These are phyloP conservation scores for Pestalotiopsis sp. DNA, from an alignment of 2,329 filamentous ascomycete genomes.

Conservation along the genomic window DNA sequence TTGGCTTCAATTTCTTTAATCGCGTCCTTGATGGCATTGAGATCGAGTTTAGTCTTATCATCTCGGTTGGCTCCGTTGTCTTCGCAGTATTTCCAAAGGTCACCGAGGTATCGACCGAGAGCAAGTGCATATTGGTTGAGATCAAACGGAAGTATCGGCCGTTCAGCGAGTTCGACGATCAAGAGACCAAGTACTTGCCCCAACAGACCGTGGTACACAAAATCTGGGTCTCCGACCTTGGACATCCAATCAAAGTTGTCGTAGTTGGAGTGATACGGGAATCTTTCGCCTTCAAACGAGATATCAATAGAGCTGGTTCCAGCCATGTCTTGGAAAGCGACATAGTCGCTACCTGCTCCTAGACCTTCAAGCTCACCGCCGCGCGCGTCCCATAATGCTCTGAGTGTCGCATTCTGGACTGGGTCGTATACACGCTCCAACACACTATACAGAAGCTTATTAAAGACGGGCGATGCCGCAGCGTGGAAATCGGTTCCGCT, in stretches of 20 bases:
- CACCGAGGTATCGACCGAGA: conserved; percentile 66
- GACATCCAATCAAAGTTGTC: conserved; percentile 89
- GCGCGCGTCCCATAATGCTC: conserved; percentile 73
- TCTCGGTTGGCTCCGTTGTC: conserved; percentile 49
- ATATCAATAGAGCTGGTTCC: conserved; percentile 89
- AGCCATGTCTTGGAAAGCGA: conserved; percentile 88
- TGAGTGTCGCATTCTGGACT: conserved; percentile 69
- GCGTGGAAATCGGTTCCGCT: conserved; percentile 76
- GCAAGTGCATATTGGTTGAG: conserved; percentile 71
- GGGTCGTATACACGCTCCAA: conserved; percentile 78
- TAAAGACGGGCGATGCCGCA: conserved; percentile 79
- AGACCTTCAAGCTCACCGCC: conserved; percentile 66
- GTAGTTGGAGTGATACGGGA: conserved; percentile 82
- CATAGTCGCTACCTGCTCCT: conserved; percentile 79
- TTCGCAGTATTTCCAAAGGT: conserved; percentile 67
- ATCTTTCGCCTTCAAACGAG: conserved; percentile 68
- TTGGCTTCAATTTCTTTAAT: conserved; percentile 61
- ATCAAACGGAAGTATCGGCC: conserved; percentile 81
- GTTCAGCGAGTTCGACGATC: conserved; percentile 83
- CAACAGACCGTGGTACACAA: conserved; percentile 78
- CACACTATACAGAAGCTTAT: conserved; percentile 70
- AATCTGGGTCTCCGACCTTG: conserved; percentile 77
- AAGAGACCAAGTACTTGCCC: conserved; percentile 80
- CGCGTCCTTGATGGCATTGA: conserved; percentile 65
- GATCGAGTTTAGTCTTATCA: conserved; percentile 42